A percentile compares a stretch with the other conserved stretches of the same genome.
Conservation (phyloP, 2,329 filamentous ascomycete genomes). For the Epichloe glyceriae region DNA sequence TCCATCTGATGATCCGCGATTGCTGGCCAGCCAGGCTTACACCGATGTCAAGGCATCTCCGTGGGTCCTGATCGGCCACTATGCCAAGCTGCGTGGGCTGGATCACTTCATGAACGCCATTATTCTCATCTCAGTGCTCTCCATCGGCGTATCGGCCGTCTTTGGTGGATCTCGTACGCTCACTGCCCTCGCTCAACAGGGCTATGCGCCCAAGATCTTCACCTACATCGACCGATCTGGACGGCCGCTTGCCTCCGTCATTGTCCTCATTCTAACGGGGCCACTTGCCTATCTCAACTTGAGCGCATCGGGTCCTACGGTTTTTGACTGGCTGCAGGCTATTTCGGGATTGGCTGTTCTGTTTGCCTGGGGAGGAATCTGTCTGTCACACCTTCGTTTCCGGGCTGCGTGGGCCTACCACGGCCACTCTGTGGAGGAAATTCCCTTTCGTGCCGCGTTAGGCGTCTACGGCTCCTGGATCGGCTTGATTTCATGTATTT, state of each 20-base stretch:
- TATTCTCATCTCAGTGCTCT: conserved; percentile 40
- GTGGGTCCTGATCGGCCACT: conserved; percentile 36
- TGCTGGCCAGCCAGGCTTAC: conserved; percentile 34
- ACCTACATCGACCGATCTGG: conserved; percentile 41
- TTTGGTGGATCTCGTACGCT: conserved; percentile 44
- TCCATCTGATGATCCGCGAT: conserved; percentile 26
- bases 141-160: conserved; percentile 40
- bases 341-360: conserved; percentile 49
- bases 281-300: conserved; percentile 34
- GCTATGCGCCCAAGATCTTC: conserved; percentile 41
- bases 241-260: conserved; percentile 35
- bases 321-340: conserved; percentile 53
- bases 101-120: conserved; percentile 41
- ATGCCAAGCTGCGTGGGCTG: conserved; percentile 33
- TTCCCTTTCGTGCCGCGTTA: conserved; percentile 47
- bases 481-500: conserved; percentile 41
- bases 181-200: conserved; percentile 40
- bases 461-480: conserved; percentile 51
- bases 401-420: conserved; percentile 44
- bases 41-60: conserved; percentile 29
- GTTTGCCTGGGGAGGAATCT: conserved; percentile 55
- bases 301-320: conserved; percentile 30
- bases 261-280: conserved; percentile 31
- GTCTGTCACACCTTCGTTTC: conserved; percentile 55
- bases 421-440: conserved; percentile 48